A percentile compares a stretch with the other conserved stretches of the same genome.
phyloP scores from a whole-genome alignment of 106 monocot species.

The Dioscorea dumetorum region DNA sequence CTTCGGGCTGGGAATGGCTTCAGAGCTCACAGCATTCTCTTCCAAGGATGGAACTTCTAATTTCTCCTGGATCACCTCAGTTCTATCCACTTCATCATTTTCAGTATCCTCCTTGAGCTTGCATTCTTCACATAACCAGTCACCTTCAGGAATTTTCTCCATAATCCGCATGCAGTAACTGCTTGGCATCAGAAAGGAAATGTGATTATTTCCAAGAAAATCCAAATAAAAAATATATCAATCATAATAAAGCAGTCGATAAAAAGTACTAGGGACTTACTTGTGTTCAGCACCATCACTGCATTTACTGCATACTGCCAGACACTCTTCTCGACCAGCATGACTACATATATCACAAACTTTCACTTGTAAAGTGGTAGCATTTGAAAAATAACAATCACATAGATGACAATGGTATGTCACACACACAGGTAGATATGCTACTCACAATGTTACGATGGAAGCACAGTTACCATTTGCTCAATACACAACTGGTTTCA shows the following conservation, averaged over 20 bases:
- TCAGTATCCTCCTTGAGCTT: too few relatives aligned
- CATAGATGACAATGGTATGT: neutral
- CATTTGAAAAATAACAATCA: constrained; percentile 1
- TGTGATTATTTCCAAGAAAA: neutral
- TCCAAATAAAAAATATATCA: constrained; percentile 1
- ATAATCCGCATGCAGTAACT: too few relatives aligned
- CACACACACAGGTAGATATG: neutral
- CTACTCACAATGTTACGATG: neutral
- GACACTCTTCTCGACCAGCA: constrained; percentile 79
- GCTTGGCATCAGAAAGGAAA: too few relatives aligned
- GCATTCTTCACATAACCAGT: too few relatives aligned
- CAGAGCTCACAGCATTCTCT: too few relatives aligned
- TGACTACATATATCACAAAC: constrained; percentile 99
- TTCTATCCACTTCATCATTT: constrained; percentile 23
- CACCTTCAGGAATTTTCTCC: too few relatives aligned
- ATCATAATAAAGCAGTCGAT: neutral
- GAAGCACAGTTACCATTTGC: neutral
- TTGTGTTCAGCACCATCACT: constrained; percentile 96
- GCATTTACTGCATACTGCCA: too few relatives aligned
- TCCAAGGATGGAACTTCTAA: too few relatives aligned
- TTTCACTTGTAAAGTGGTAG: constrained; percentile 52
- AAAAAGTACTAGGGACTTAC: constrained; percentile 38
- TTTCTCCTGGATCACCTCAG: constrained; percentile 16
- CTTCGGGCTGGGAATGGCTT: too few relatives aligned
- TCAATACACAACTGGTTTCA: too few relatives aligned